Evolutionary conservation across 495 filamentous ascomycete genomes (phyloP), one percentile per base, ranked within the genome.

Genomic region (Cryomyces antarcticus): DNA sequence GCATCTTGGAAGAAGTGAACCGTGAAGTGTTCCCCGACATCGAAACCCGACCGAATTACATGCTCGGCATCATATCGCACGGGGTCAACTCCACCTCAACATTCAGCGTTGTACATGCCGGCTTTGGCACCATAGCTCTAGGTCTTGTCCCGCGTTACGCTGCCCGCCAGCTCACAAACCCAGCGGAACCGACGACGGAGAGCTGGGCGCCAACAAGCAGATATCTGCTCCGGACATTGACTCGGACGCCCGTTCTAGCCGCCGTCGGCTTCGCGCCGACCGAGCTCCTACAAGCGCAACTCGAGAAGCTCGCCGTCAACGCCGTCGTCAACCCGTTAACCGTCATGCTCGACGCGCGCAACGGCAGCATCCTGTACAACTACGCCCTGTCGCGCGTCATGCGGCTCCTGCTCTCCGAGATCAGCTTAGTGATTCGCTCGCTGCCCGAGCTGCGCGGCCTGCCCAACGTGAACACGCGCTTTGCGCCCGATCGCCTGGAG

Each of bases 301-400:
- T 94, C 6, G 78, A 87, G 42, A 79, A 93, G 53, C 65, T 95
- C 1, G 80, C 77, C 9, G 66, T 87, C 46, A 89, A 92, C 54
- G 65, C 72, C 34, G 61, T 88, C 40, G 75, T 96, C 42, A 83
- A 89, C 53, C 83, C 88, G 0, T 57, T 95, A 4, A 88, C 85
- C 0, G 78, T 71, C 4, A 54, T 92, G 3, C 63, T 82, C 42
- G 63, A 77, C 43, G 78, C 75, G 53, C 63, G 67, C 35, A 94
- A 95, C 49, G 82, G 87, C 28, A 65, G 70, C 33, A 53, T 94
- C 0, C 67, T 93, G 4, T 67, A 66, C 49, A 71, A 71, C 43
- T 67, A 67, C 46, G 57, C 69, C 38, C 63, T 76, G 4, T 65
- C 65, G 1, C 62, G 74, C 28, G 55, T 70, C 10, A 72, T 73